Evolutionary conservation across 2,329 filamentous ascomycete genomes (phyloP), one percentile per base, ranked within the genome.

Genomic region (Orbilia javanica): DNA sequence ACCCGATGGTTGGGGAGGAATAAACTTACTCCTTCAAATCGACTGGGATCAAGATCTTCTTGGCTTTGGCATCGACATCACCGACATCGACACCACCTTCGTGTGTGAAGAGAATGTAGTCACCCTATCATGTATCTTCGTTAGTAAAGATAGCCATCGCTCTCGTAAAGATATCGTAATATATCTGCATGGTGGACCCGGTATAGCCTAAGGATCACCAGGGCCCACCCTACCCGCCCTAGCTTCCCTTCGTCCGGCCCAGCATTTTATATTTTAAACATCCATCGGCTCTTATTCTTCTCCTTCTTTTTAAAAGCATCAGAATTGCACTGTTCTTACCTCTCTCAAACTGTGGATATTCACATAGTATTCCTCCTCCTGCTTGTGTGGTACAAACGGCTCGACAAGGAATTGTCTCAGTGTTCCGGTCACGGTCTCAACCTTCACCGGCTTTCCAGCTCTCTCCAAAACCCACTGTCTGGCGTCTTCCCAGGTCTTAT

Each of bases 341-440:
- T 98, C 96, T 88, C 96, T 93, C 84, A 97, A 94, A 80, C 96
- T 98, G 90, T 97, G 96, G 88, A 99, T 99, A 91, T 97, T 97
- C 88, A 99, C 97, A 88, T 99, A 99, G 88, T 98, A 98, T 87
- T 99, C 96, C 81, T 95, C 97, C 85, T 94, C 92, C 83, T 94
- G 89, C 81, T 94, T 92, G 87, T 99, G 96, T 83, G 95, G 96
- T 80, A 98, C 94, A 84, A 99, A 98, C 65, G 96, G 96, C 90
- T 99, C 96, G 82, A 99, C 94, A 81, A 99, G 89, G 89, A 99
- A 99, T 83, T 96, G 93, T 85, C 94, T 91, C 85, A 99, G 89
- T 80, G 92, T 90, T 85, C 96, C 96, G 80, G 92, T 90, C 82
- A 94, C 91, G 82, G 92, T 92, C 90, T 99, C 96, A 82, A 99